Conservation (phyloP, 306 rosid species). For the Cajanus cajan region DNA sequence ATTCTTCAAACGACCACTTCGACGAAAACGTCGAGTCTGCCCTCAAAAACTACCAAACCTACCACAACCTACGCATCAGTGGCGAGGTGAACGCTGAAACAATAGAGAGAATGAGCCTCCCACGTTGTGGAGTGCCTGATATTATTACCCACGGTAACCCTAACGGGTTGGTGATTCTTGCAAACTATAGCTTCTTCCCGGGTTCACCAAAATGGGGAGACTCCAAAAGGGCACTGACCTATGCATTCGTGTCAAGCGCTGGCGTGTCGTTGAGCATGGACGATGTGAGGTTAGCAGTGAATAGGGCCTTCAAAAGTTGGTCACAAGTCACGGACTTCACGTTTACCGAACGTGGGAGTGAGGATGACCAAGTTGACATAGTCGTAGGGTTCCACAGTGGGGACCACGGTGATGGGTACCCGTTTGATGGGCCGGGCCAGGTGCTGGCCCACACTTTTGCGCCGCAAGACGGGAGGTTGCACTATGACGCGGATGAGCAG, state of each 20-base stretch:
- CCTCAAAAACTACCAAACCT: constrained; percentile 42
- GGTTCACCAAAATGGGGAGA: constrained; percentile 10
- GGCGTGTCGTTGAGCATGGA: background rate
- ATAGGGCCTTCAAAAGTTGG: constrained; percentile 37
- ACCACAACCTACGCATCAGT: constrained; percentile 17
- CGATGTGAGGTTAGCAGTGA: background rate
- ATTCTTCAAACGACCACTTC: background rate
- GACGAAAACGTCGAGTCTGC: constrained; percentile 30
- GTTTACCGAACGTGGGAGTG: background rate
- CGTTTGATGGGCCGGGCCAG: constrained; percentile 28
- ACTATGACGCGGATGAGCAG: constrained; percentile 32
- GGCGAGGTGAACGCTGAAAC: constrained; percentile 40
- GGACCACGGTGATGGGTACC: constrained; percentile 29
- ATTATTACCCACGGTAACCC: background rate
- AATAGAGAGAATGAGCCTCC: constrained; percentile 32
- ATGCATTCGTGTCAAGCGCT: background rate
- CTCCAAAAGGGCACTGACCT: background rate
- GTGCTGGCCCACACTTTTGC: constrained; percentile 29
- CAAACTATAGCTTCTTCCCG: constrained; percentile 15
- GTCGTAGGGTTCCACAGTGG: constrained; percentile 11
- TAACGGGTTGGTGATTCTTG: background rate
- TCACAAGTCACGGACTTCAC: constrained; percentile 9
- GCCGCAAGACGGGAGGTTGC: constrained; percentile 37
- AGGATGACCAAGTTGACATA: background rate
- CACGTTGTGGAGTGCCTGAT: constrained; percentile 53